A percentile compares a stretch with the other conserved stretches of the same genome.
Conservation (phyloP, 2,329 filamentous ascomycete species). For the Colletotrichum karsti region DNA sequence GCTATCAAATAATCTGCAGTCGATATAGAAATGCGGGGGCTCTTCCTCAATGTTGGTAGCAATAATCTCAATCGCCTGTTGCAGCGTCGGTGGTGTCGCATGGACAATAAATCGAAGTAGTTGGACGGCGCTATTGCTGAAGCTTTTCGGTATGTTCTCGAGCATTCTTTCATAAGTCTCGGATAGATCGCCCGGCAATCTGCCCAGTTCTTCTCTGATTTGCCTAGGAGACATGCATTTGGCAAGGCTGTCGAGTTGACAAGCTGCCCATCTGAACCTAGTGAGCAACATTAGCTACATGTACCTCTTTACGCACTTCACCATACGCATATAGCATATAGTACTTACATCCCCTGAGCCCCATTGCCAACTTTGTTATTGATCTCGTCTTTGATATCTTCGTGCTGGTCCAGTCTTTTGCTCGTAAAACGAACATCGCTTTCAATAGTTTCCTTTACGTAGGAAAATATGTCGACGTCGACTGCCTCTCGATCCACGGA, state of each 20-base stretch:
- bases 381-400: background rate
- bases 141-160: background rate
- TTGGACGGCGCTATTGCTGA: fast-evolving
- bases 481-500: background rate
- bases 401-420: background rate
- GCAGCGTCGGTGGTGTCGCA: background rate
- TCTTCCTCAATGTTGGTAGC: background rate
- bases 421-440: background rate
- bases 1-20: background rate
- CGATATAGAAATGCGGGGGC: background rate
- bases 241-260: conserved; percentile 5
- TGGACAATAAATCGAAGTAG: background rate
- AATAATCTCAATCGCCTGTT: background rate
- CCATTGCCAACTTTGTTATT: background rate
- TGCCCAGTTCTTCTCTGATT: background rate
- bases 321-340: no score
- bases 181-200: background rate
- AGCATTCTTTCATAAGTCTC: conserved; percentile 4
- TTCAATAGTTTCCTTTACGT: background rate
- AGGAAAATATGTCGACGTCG: background rate
- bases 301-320: no score
- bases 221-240: background rate
- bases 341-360: background rate
- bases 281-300: no score
- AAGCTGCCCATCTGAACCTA: conserved; percentile 10